These are phyloP conservation scores for Catunica adiposa DNA, from an alignment of 2,329 filamentous ascomycete genomes.

Conservation along the genomic window DNA sequence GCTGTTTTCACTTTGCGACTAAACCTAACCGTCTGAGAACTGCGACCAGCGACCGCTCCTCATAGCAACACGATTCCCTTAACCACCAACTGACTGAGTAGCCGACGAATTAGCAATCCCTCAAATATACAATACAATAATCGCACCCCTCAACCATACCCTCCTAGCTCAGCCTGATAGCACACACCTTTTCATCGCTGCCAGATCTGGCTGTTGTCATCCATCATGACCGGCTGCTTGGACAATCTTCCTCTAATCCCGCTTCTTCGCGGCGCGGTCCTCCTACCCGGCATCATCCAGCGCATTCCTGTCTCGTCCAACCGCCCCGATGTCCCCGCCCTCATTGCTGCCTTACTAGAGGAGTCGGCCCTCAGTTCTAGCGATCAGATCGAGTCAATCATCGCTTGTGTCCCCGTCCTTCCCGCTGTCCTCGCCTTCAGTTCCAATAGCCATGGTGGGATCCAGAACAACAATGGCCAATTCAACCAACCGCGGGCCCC, in stretches of 20 bases:
- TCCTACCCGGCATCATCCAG: conserved; percentile 72
- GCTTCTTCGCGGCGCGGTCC: conserved; percentile 60
- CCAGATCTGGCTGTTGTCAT: not conserved
- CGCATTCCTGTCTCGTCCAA: conserved; percentile 65
- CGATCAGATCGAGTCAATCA: conserved; percentile 48
- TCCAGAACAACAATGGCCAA: conserved; percentile 53
- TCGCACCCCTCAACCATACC: not conserved
- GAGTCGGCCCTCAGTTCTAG: conserved; percentile 51
- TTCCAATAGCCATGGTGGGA: conserved; percentile 35
- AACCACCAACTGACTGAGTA: not conserved
- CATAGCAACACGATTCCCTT: not conserved
- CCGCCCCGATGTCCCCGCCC: conserved; percentile 73
- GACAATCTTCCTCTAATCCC: conserved; percentile 56
- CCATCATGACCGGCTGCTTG: conserved; percentile 8
- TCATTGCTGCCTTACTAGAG: conserved; percentile 73
- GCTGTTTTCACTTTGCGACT: not conserved
- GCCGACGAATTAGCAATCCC: not conserved
- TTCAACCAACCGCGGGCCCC: conserved; percentile 25
- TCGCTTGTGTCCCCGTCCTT: conserved; percentile 74
- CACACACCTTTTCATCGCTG: conserved; percentile 12
- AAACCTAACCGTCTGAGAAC: not conserved
- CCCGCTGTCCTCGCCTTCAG: conserved; percentile 52
- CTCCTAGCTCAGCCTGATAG: not conserved
- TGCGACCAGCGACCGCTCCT: not conserved
- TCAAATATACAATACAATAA: not conserved